Conservation (phyloP, 345 rosid genomes). For the Pistacia integerrima region DNA sequence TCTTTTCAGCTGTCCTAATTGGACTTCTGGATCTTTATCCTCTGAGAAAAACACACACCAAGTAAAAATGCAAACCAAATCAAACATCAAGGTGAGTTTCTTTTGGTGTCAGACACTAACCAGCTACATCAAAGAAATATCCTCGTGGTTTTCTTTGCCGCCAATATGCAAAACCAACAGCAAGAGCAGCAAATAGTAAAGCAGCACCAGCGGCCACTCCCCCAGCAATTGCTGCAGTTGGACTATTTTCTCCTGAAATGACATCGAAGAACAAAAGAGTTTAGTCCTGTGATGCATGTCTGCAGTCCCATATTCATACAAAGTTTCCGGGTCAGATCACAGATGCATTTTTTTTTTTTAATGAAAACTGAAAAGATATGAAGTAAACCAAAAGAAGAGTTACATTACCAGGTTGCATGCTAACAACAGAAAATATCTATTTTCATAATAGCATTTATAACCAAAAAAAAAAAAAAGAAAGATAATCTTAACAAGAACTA, state of each 20-base stretch:
- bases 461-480: not conserved
- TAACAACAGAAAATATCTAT: not conserved
- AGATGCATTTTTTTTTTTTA: too few species aligned
- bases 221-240: constrained; percentile 21
- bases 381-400: not conserved
- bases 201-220: constrained; percentile 28
- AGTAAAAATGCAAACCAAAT: not conserved
- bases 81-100: not conserved
- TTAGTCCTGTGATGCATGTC: not conserved
- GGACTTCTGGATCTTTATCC: constrained; percentile 25
- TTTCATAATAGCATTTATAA: not conserved
- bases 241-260: constrained; percentile 14
- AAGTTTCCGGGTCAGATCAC: too few species aligned
- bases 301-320: too few species aligned
- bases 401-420: not conserved
- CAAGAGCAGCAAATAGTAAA: constrained; percentile 21
- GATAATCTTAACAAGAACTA: not conserved
- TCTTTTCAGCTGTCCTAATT: constrained; percentile 27
- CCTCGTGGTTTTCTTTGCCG: constrained; percentile 17
- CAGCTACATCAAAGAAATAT: constrained; percentile 24
- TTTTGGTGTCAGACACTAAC: not conserved
- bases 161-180: constrained; percentile 24
- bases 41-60: constrained; percentile 5
- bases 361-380: too few species aligned
- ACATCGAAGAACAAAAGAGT: not conserved